These are phyloP conservation scores for Comarum palustre DNA, from an alignment of 306 rosid genomes.

Conservation along the genomic window DNA sequence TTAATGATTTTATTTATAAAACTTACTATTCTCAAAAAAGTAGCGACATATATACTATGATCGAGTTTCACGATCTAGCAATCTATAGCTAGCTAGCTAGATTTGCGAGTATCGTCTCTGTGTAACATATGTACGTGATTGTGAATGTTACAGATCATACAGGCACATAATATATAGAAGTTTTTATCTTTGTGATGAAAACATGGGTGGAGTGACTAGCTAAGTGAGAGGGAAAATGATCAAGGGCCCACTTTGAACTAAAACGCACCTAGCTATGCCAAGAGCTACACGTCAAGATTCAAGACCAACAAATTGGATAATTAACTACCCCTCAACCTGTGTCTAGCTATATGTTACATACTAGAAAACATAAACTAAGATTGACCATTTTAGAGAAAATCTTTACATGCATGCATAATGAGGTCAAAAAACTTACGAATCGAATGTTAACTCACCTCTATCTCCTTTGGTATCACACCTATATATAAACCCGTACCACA, in stretches of 20 bases:
- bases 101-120: background rate
- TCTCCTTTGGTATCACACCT: background rate
- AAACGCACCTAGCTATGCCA: constrained; percentile 24
- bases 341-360: constrained; percentile 7
- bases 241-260: constrained; percentile 28
- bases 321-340: constrained; percentile 29
- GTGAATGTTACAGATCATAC: background rate
- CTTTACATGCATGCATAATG: background rate
- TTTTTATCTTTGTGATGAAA: background rate
- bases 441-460: background rate
- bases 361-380: constrained; percentile 12
- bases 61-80: background rate
- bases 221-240: background rate
- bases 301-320: constrained; percentile 35
- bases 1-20: too few species aligned
- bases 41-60: too few species aligned
- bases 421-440: constrained; percentile 8
- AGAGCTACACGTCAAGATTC: constrained; percentile 54
- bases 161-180: background rate
- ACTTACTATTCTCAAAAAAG: too few species aligned
- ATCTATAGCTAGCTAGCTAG: background rate
- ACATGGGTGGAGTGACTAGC: constrained; percentile 18
- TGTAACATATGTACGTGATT: background rate
- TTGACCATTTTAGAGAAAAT: constrained; percentile 3
- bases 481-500: background rate